These are phyloP conservation scores for Penicillium riverlandense DNA, from an alignment of 495 filamentous ascomycete species.

Conservation along the genomic window DNA sequence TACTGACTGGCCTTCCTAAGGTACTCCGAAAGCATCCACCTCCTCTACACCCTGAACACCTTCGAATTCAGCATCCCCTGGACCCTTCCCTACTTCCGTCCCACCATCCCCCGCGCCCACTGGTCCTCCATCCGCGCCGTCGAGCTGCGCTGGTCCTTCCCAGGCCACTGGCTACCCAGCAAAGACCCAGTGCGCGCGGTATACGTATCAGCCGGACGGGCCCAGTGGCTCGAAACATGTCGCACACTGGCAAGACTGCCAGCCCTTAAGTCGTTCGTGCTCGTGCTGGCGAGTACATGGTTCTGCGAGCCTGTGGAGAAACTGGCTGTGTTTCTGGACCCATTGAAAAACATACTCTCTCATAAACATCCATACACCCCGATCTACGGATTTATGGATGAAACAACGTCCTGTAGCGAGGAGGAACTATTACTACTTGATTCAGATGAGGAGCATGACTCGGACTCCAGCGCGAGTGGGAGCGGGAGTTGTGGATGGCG, in stretches of 20 bases:
- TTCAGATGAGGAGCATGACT: constrained; percentile 3
- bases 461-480: neutral
- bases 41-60: constrained; percentile 32
- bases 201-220: constrained; percentile 34
- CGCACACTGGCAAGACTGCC: constrained; percentile 17
- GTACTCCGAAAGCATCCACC: constrained; percentile 31
- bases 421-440: neutral
- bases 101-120: constrained; percentile 25
- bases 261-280: constrained; percentile 25
- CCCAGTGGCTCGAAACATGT: constrained; percentile 40
- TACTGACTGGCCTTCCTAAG: constrained; percentile 9
- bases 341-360: constrained; percentile 7
- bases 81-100: constrained; percentile 37
- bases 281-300: constrained; percentile 32
- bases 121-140: constrained; percentile 30
- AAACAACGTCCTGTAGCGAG: neutral
- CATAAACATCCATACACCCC: no score
- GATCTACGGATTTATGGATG: neutral
- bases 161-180: constrained; percentile 38
- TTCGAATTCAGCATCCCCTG: constrained; percentile 44
- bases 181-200: constrained; percentile 40
- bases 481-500: neutral
- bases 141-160: constrained; percentile 41
- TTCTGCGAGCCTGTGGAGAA: constrained; percentile 38
- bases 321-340: constrained; percentile 34